Conservation (phyloP, 2,329 filamentous ascomycete genomes). For the Diaporthe sp. region DNA sequence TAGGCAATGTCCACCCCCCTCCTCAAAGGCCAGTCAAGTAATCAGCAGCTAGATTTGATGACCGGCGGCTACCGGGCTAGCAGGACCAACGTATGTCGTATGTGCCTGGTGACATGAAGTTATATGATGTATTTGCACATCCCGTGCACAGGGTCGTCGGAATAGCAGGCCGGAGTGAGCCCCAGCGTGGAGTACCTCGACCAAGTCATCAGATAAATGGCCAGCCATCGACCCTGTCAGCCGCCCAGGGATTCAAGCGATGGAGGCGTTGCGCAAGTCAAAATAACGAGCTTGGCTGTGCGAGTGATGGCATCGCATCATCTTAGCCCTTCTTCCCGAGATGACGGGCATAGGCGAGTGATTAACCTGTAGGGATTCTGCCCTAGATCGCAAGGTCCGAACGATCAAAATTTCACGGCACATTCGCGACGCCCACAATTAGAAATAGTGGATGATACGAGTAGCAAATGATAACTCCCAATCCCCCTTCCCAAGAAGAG, state of each 20-base stretch:
- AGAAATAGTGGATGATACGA: constrained; percentile 37
- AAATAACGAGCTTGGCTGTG: constrained; percentile 19
- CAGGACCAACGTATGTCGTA: constrained; percentile 19
- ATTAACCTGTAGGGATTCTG: constrained; percentile 38
- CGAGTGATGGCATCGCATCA: constrained; percentile 38
- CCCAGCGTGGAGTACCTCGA: constrained; percentile 22
- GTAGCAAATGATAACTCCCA: constrained; percentile 26
- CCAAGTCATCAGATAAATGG: constrained; percentile 10
- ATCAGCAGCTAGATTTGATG: constrained; percentile 10
- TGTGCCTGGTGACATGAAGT: constrained; percentile 24
- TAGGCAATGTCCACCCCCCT: constrained; percentile 7
- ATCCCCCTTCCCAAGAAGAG: constrained; percentile 21
- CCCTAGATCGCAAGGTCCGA: constrained; percentile 22
- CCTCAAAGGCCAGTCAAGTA: not conserved
- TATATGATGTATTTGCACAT: constrained; percentile 33
- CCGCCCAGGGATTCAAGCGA: constrained; percentile 7
- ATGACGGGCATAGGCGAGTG: constrained; percentile 41
- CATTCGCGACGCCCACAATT: constrained; percentile 34
- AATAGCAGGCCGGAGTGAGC: constrained; percentile 15
- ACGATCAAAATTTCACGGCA: constrained; percentile 35
- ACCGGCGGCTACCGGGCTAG: constrained; percentile 26
- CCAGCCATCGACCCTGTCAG: constrained; percentile 31
- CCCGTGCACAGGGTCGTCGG: constrained; percentile 19
- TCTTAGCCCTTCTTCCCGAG: constrained; percentile 36
- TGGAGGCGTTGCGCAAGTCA: constrained; percentile 22